phyloP scores from a whole-genome alignment of 106 monocot genomes.

The Acorus calamus region DNA sequence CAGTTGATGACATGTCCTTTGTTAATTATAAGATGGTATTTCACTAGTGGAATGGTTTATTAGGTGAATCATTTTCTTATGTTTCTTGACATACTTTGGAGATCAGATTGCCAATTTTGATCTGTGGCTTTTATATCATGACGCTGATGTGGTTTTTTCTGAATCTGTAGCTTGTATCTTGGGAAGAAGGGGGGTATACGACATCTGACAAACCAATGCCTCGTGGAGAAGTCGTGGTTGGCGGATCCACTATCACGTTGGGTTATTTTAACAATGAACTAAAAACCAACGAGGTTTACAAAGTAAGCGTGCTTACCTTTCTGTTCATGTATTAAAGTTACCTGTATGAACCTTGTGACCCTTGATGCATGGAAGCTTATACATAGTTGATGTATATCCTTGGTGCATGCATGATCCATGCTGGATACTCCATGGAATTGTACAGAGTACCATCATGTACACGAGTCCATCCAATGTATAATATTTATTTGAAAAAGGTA shows the following conservation, averaged over 20 bases:
- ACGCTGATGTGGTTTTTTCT: background rate
- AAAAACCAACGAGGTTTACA: slow-evolving; percentile 44
- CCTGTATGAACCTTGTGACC: background rate
- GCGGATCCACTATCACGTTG: slow-evolving; percentile 27
- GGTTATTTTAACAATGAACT: slow-evolving; percentile 44
- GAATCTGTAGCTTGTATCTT: slow-evolving; percentile 23
- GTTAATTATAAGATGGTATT: too few species aligned
- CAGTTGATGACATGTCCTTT: too few species aligned
- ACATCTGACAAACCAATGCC: slow-evolving; percentile 34
- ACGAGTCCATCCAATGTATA: too few species aligned
- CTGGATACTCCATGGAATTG: too few species aligned
- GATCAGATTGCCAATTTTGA: background rate
- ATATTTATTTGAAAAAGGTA: too few species aligned
- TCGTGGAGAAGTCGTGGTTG: slow-evolving; percentile 43
- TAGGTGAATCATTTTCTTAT: background rate
- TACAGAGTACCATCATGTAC: too few species aligned
- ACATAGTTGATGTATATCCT: too few species aligned
- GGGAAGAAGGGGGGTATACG: slow-evolving; percentile 44
- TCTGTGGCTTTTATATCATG: background rate
- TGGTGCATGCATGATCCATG: too few species aligned
- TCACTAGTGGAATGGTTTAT: too few species aligned
- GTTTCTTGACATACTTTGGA: background rate
- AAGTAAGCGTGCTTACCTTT: slow-evolving; percentile 8
- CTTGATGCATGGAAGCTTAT: too few species aligned
- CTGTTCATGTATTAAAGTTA: background rate